These are phyloP conservation scores for Mycosphaerelloides madeirae DNA, from an alignment of 2,329 filamentous ascomycete genomes.

Conservation along the genomic window DNA sequence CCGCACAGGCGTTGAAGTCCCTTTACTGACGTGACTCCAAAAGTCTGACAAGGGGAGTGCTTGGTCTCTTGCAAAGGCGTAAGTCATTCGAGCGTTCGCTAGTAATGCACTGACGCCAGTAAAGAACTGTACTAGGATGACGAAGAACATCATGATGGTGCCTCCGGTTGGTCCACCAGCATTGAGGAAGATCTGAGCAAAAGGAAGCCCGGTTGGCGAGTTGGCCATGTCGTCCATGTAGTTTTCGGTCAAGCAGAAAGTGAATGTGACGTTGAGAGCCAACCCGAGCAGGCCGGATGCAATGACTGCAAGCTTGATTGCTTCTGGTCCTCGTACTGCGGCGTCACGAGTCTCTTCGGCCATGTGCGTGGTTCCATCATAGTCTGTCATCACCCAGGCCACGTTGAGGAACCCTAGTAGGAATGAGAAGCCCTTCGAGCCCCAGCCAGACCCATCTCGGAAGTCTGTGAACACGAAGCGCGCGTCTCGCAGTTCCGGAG, in stretches of 20 bases:
- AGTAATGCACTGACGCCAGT: constrained; percentile 61
- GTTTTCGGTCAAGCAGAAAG: constrained; percentile 53
- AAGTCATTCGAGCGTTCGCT: constrained; percentile 48
- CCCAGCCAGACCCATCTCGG: constrained; percentile 60
- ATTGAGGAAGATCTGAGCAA: constrained; percentile 54
- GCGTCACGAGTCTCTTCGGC: constrained; percentile 64
- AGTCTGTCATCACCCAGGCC: constrained; percentile 64
- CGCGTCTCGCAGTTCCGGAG: constrained; percentile 55
- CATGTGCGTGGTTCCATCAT: constrained; percentile 64
- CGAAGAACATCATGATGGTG: constrained; percentile 25
- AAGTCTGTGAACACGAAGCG: constrained; percentile 59
- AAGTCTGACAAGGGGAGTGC: constrained; percentile 35
- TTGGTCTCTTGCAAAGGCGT: constrained; percentile 39
- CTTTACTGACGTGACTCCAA: constrained; percentile 42
- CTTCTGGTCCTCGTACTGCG: constrained; percentile 54
- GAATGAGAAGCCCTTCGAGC: constrained; percentile 57
- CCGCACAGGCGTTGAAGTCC: constrained; percentile 57
- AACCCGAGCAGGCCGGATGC: constrained; percentile 58
- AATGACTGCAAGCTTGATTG: constrained; percentile 42
- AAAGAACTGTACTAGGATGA: constrained; percentile 61
- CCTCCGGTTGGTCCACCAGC: constrained; percentile 40
- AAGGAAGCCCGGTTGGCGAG: constrained; percentile 57
- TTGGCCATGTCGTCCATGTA: constrained; percentile 54
- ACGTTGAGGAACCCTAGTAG: constrained; percentile 56
- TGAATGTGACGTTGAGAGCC: constrained; percentile 59